Evolutionary conservation across 495 filamentous ascomycete species (phyloP).

Genomic region (Trichoderma virens): DNA sequence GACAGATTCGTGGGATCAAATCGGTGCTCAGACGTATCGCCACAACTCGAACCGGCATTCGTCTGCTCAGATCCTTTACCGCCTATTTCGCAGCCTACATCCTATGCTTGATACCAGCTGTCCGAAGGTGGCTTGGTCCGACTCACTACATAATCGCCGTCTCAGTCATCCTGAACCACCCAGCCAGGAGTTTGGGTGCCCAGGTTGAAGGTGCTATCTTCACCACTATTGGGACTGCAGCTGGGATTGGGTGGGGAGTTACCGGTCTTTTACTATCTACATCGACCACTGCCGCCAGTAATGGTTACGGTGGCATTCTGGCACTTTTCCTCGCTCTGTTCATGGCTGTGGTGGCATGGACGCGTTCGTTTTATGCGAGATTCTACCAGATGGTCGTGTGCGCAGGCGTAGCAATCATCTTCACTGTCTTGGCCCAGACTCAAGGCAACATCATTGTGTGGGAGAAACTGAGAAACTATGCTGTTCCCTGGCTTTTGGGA

Average conservation of each 20-base stretch:
- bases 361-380: constrained; percentile 46
- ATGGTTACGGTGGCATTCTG: constrained; percentile 47
- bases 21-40: constrained; percentile 25
- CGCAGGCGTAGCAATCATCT: constrained; percentile 47
- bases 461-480: constrained; percentile 43
- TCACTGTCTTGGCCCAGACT: constrained; percentile 42
- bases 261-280: constrained; percentile 47
- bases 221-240: constrained; percentile 44
- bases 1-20: constrained; percentile 34
- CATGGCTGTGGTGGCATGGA: constrained; percentile 39
- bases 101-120: constrained; percentile 42
- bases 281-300: constrained; percentile 30
- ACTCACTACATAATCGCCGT: constrained; percentile 47
- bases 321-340: constrained; percentile 46
- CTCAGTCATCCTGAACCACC: constrained; percentile 47
- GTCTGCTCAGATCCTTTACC: constrained; percentile 43
- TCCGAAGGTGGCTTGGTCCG: constrained; percentile 37
- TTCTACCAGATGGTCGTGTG: constrained; percentile 47
- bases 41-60: constrained; percentile 40
- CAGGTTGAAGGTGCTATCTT: constrained; percentile 48
- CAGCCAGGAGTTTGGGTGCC: constrained; percentile 44
- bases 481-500: constrained; percentile 48
- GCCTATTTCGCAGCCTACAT: constrained; percentile 47
- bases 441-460: constrained; percentile 31
- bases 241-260: constrained; percentile 49